Conservation (phyloP, 2,329 filamentous ascomycete genomes). For the Cucurbitaria berberidis region DNA sequence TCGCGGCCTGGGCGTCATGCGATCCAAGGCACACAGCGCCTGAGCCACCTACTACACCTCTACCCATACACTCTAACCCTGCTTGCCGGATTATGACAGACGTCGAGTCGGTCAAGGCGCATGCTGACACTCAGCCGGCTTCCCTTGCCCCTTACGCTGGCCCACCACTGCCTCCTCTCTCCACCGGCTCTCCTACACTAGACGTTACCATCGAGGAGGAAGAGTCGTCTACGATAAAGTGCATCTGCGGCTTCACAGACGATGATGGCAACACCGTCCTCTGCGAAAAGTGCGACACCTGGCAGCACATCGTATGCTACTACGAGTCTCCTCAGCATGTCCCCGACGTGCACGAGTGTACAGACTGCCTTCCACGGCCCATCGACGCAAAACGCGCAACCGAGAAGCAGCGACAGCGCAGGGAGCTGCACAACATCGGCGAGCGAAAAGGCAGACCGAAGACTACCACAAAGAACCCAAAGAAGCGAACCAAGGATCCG, state of each 20-base stretch:
- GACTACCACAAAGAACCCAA: constrained; percentile 78
- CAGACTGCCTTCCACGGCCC: constrained; percentile 80
- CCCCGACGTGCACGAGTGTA: constrained; percentile 81
- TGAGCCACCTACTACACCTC: constrained; percentile 42
- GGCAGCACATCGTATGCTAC: constrained; percentile 98
- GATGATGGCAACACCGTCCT: constrained; percentile 98
- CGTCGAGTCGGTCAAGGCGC: constrained; percentile 49
- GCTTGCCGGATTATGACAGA: constrained; percentile 52
- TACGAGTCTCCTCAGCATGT: constrained; percentile 77
- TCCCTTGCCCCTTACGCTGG: constrained; percentile 40
- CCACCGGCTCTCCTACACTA: constrained; percentile 44
- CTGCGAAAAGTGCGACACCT: constrained; percentile 94
- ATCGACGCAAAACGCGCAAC: constrained; percentile 77
- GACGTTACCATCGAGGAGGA: constrained; percentile 64
- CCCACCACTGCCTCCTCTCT: constrained; percentile 40
- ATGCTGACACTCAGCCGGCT: constrained; percentile 52
- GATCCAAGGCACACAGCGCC: constrained; percentile 47
- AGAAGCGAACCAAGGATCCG: constrained; percentile 81
- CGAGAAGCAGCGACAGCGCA: constrained; percentile 70
- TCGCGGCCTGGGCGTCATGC: constrained; percentile 50
- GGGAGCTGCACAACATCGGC: constrained; percentile 62
- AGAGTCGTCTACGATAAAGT: constrained; percentile 94
- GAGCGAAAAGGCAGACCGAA: constrained; percentile 75
- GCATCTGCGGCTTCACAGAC: constrained; percentile 90
- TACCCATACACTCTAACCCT: constrained; percentile 28